These are phyloP conservation scores for Suillus brevipes DNA, from an alignment of 768 basidiomycete genomes.

Conservation along the genomic window DNA sequence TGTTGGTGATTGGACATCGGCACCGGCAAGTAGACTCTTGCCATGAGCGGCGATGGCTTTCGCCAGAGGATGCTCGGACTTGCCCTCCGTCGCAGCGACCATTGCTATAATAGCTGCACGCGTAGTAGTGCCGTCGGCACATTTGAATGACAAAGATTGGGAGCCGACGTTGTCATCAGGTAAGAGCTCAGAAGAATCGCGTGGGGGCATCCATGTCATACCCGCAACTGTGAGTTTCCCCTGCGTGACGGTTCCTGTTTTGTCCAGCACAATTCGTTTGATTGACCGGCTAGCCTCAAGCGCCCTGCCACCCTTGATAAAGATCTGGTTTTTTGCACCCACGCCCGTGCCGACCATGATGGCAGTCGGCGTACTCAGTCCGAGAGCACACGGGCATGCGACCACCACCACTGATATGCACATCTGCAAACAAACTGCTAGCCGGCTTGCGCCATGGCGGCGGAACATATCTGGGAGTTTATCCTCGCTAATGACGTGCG, in stretches of 20 bases:
- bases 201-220: slow-evolving; percentile 67
- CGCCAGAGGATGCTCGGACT: slow-evolving; percentile 95
- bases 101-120: slow-evolving; percentile 71
- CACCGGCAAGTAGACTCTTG: slow-evolving; percentile 54
- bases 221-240: slow-evolving; percentile 87
- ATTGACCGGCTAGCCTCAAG: slow-evolving; percentile 88
- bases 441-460: slow-evolving; percentile 75
- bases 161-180: slow-evolving; percentile 14
- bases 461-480: slow-evolving; percentile 83
- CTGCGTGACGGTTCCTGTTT: slow-evolving; percentile 95
- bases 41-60: slow-evolving; percentile 88
- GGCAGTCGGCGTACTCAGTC: slow-evolving; percentile 94
- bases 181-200: slow-evolving; percentile 28
- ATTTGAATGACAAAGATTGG: slow-evolving; percentile 27
- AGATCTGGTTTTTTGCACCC: slow-evolving; percentile 93
- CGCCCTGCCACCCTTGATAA: slow-evolving; percentile 96
- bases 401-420: slow-evolving; percentile 98
- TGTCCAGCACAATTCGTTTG: slow-evolving; percentile 86
- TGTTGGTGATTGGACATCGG: slow-evolving; percentile 43
- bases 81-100: slow-evolving; percentile 83
- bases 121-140: slow-evolving; percentile 62
- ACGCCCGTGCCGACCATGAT: slow-evolving; percentile 99
- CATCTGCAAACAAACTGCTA: slow-evolving; percentile 92
- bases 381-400: slow-evolving; percentile 96
- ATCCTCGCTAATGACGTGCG: slow-evolving; percentile 53